Percentiles rank a stretch among this genome's conserved stretches.
These are phyloP conservation scores for Gaeumannomyces sp. DNA, from an alignment of 2,329 filamentous ascomycete species.

Conservation along the genomic window DNA sequence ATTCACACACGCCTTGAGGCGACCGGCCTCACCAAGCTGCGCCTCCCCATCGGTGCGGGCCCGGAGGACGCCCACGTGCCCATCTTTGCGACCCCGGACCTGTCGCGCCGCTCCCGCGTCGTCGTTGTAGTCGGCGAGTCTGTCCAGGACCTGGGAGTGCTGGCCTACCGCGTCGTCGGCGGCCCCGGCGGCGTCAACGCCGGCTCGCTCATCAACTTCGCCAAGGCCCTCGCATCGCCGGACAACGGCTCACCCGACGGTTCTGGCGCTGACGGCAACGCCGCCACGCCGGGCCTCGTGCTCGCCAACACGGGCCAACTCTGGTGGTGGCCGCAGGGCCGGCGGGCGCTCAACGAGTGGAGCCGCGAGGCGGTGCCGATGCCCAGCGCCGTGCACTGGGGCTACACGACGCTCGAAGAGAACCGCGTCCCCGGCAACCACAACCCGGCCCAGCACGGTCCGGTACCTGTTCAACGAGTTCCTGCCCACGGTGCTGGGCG, in stretches of 20 bases:
- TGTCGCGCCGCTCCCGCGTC: conserved; percentile 54
- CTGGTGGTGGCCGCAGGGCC: conserved; percentile 64
- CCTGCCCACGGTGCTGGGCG: conserved; percentile 36
- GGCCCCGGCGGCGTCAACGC: conserved; percentile 58
- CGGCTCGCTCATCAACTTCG: conserved; percentile 64
- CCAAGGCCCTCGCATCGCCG: conserved; percentile 37
- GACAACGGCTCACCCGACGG: conserved; percentile 20
- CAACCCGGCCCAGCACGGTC: conserved; percentile 54
- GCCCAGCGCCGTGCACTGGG: conserved; percentile 54
- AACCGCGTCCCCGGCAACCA: conserved; percentile 61
- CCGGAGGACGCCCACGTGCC: conserved; percentile 53
- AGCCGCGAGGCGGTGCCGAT: conserved; percentile 56
- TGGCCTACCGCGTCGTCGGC: conserved; percentile 63
- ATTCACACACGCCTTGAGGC: conserved; percentile 55
- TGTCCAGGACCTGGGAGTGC: conserved; percentile 64
- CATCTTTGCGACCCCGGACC: conserved; percentile 54
- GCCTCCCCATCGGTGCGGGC: conserved; percentile 51
- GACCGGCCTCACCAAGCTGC: conserved; percentile 53
- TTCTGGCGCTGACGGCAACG: conserved; percentile 18
- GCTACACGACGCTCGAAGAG: conserved; percentile 41
- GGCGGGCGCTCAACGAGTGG: conserved; percentile 51
- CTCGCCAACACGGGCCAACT: conserved; percentile 74
- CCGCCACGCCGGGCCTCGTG: conserved; percentile 56
- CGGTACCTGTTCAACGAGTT: conserved; percentile 60
- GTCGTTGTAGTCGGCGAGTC: conserved; percentile 70